These are phyloP conservation scores for Salmacisia buchloeana DNA, from an alignment of 1,284 basidiomycete species.

Conservation along the genomic window DNA sequence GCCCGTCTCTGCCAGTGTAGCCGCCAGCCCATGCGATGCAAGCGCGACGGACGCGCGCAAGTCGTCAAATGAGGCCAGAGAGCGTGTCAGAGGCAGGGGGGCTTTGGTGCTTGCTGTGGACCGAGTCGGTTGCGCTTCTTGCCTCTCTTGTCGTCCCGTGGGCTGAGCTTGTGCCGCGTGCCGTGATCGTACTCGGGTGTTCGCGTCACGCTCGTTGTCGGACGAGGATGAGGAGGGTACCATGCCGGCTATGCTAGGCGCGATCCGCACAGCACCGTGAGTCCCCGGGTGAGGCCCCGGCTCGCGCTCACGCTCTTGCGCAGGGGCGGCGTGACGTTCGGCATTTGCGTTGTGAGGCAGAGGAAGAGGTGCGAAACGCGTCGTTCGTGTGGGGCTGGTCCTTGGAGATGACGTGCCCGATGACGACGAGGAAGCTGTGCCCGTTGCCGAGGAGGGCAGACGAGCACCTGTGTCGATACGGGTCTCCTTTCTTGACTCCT, in stretches of 20 bases:
- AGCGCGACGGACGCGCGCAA: neutral
- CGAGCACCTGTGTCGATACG: neutral
- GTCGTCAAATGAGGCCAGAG: slow-evolving; percentile 5
- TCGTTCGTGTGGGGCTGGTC: neutral
- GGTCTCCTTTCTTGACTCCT: neutral
- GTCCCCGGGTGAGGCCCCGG: neutral
- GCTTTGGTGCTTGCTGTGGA: too few species aligned
- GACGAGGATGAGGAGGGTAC: too few species aligned
- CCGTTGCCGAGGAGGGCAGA: too few species aligned
- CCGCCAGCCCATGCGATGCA: neutral
- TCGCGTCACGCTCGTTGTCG: neutral
- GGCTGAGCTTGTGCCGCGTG: too few species aligned
- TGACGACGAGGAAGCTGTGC: neutral
- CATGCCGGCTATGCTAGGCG: too few species aligned
- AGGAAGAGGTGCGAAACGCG: neutral
- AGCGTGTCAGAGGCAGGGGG: neutral
- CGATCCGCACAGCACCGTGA: too few species aligned
- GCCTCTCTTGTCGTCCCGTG: neutral
- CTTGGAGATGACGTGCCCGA: neutral
- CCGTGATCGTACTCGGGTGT: too few species aligned
- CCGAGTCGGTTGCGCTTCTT: too few species aligned
- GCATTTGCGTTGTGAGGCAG: neutral
- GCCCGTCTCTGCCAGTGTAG: neutral
- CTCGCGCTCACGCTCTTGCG: slow-evolving; percentile 2
- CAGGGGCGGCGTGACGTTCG: neutral